Conservation (phyloP, 495 filamentous ascomycete species). For the Penicillium ucsense region DNA sequence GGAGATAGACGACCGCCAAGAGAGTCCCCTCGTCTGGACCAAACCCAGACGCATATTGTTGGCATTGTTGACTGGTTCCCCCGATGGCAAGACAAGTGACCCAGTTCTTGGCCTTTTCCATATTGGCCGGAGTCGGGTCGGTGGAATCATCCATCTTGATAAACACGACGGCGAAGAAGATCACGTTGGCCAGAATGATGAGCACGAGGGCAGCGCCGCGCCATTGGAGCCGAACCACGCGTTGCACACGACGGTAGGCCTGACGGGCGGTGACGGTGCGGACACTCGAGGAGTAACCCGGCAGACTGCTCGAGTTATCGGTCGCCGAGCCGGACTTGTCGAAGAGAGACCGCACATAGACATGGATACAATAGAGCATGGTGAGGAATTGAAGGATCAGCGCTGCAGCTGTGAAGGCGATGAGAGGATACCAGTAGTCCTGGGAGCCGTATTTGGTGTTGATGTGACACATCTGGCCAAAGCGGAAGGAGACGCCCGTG, state of each 20-base stretch:
- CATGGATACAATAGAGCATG: constrained; percentile 87
- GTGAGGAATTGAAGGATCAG: constrained; percentile 75
- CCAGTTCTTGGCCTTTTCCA: constrained; percentile 52
- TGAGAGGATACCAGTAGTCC: constrained; percentile 85
- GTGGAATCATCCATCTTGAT: constrained; percentile 70
- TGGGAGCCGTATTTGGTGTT: constrained; percentile 70
- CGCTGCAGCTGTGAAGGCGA: constrained; percentile 67
- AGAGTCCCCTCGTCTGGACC: constrained; percentile 65
- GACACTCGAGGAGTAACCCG: constrained; percentile 70
- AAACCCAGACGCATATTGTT: constrained; percentile 37
- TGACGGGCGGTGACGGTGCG: constrained; percentile 77
- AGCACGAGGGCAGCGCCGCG: constrained; percentile 77
- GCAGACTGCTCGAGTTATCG: constrained; percentile 61
- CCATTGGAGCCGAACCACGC: constrained; percentile 92
- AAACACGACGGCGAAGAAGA: constrained; percentile 87
- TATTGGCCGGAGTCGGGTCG: constrained; percentile 42
- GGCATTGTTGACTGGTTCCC: constrained; percentile 58
- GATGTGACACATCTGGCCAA: constrained; percentile 86
- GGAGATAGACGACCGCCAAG: constrained; percentile 68
- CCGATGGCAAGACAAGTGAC: constrained; percentile 55
- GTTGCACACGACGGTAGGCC: constrained; percentile 73
- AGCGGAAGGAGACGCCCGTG: constrained; percentile 89
- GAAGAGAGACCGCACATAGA: constrained; percentile 78
- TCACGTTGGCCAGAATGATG: constrained; percentile 78
- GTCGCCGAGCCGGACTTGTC: constrained; percentile 48